Percentiles rank a stretch among this genome's conserved stretches.
Evolutionary conservation across 1,284 basidiomycete genomes (phyloP).

Genomic region (Rhodotorula sp.): DNA sequence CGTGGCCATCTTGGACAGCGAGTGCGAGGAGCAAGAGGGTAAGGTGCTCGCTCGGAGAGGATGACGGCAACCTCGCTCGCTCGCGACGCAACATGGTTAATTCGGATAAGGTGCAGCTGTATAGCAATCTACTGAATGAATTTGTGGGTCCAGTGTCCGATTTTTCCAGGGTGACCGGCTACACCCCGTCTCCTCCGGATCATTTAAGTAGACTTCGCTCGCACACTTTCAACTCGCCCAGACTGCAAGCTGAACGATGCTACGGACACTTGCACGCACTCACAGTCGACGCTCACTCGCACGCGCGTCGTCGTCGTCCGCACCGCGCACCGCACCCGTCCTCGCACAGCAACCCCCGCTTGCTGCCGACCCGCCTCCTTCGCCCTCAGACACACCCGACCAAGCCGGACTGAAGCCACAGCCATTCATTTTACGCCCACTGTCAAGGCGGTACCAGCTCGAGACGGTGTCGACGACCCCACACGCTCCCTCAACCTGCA

Average conservation of each 20-base stretch:
- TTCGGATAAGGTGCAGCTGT: no score
- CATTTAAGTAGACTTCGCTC: background rate
- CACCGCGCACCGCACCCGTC: slow-evolving; percentile 10
- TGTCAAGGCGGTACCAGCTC: slow-evolving; percentile 25
- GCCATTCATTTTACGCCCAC: slow-evolving; percentile 31
- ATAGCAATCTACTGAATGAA: no score
- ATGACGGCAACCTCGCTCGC: background rate
- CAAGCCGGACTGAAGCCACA: slow-evolving; percentile 15
- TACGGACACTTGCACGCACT: background rate
- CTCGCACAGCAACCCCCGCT: background rate
- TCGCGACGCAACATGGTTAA: no score
- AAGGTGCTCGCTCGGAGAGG: no score
- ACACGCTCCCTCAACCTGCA: slow-evolving; percentile 12
- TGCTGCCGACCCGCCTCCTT: background rate
- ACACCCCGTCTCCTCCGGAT: no score
- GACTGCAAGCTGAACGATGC: background rate
- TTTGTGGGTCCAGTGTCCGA: no score
- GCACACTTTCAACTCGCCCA: background rate
- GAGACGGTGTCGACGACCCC: slow-evolving; percentile 27
- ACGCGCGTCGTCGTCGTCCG: slow-evolving; percentile 1
- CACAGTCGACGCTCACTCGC: background rate
- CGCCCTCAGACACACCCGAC: background rate
- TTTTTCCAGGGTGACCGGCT: no score
- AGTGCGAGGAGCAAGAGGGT: background rate
- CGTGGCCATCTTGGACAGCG: slow-evolving; percentile 21